Base-by-base conservation (phyloP, 305 asterid genomes). In the Fraxinus xanthoxyloides region DNA sequence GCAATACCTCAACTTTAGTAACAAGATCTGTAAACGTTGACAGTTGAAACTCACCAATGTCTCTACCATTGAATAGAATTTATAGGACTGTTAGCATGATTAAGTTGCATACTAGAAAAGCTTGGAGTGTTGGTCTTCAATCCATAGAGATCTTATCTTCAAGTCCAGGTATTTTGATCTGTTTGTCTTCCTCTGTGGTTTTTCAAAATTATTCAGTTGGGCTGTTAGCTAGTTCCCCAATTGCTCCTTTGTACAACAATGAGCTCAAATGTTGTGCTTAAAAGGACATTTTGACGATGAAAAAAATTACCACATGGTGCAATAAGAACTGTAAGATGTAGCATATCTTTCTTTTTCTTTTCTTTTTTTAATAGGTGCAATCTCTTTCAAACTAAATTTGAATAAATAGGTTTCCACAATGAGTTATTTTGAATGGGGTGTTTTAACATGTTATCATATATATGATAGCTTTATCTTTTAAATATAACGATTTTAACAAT, bases 1-100 rank as follows among this genome's bases (percentile, higher is more conserved):
- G 80, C 90, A 32, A 78, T 87, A 34, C 94, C 93, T 21, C 92
- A 90, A 82, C 83, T 87, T 82, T 91, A 86, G 78, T 15, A n/a
- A 54, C 12, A 4, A 5, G 32, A 56, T 48, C 17, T 9, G 31
- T 7, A 17, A 36, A 12, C 8, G 34, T 77, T 13, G n/a, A 26
- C 7, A 38, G 77, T 63, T 31, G 46, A 61, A 77, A 61, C 21
- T 77, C 21, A n/a, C 73, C 56, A 12, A 46, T 13, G 1, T 21
- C 31, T 19, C 31, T 0, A 7, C 70, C 17, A 2, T 63, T 4
- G 34, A 63, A 2, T 63, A 3, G 17, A 63, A 24, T 63, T 63
- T 63, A 8, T 63, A 7, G 34, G 72, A 8, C 5, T 63, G 30
- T 23, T 32, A 23, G 76, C 34, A 36, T 32, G 13, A 19, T 21